These are phyloP conservation scores for Candida pini DNA, from an alignment of 805 yeast species.

Conservation along the genomic window DNA sequence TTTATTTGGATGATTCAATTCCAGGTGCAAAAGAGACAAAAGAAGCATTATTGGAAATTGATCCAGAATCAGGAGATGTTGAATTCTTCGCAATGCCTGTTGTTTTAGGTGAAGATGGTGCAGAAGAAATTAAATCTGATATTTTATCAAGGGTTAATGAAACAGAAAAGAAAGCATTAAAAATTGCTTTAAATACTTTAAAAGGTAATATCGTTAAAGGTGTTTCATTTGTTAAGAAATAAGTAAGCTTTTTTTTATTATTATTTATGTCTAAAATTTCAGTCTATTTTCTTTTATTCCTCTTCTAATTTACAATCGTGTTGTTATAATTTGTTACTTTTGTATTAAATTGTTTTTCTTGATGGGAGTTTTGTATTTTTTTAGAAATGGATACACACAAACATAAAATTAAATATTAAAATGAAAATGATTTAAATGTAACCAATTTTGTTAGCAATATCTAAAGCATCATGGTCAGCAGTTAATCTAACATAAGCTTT, in stretches of 20 bases:
- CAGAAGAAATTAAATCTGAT: slow-evolving; percentile 47
- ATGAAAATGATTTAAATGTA: slow-evolving; percentile 64
- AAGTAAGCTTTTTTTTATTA: slow-evolving; percentile 1
- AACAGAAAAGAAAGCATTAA: slow-evolving; percentile 51
- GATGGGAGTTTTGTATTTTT: background rate
- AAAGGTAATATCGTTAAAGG: slow-evolving; percentile 56
- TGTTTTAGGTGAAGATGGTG: slow-evolving; percentile 47
- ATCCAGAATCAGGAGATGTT: slow-evolving; percentile 23
- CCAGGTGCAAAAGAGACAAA: slow-evolving; percentile 48
- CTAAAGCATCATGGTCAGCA: slow-evolving; percentile 99
- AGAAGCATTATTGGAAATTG: slow-evolving; percentile 33
- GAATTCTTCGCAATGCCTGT: slow-evolving; percentile 68
- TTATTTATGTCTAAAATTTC: background rate
- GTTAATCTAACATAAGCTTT: slow-evolving; percentile 99
- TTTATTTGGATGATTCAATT: slow-evolving; percentile 44
- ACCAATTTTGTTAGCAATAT: slow-evolving; percentile 99
- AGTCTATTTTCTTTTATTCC: slow-evolving; percentile 31
- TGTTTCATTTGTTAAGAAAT: slow-evolving; percentile 18
- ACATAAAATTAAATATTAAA: slow-evolving; percentile 1
- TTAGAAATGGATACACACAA: background rate
- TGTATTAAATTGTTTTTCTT: slow-evolving; percentile 1
- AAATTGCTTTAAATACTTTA: slow-evolving; percentile 49
- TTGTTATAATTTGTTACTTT: background rate
- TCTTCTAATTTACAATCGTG: background rate
- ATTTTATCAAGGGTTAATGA: slow-evolving; percentile 43